Conservation (phyloP, 306 rosid genomes). For the Chamaecrista fasciculata region DNA sequence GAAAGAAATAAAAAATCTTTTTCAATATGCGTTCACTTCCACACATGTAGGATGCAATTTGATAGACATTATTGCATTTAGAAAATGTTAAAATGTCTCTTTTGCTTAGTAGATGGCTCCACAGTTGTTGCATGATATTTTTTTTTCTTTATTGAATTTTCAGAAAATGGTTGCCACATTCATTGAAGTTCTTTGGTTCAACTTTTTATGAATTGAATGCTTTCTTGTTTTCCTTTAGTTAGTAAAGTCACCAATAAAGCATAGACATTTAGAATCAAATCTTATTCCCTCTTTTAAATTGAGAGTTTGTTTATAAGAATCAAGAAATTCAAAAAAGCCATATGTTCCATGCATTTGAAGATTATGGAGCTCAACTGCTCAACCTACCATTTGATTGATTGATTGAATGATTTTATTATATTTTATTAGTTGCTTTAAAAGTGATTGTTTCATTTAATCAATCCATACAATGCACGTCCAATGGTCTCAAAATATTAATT, state of each 20-base stretch:
- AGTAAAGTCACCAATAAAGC: background rate
- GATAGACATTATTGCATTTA: background rate
- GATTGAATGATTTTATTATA: background rate
- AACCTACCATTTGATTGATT: background rate
- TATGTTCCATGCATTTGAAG: background rate
- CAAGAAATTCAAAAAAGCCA: constrained; percentile 2
- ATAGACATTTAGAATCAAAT: background rate
- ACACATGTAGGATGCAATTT: background rate
- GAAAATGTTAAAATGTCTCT: background rate
- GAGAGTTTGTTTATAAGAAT: no score
- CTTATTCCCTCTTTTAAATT: background rate
- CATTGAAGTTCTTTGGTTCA: background rate
- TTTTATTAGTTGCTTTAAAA: background rate
- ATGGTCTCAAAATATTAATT: no score
- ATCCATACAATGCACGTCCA: background rate
- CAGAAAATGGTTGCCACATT: constrained; percentile 8
- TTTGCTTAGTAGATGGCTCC: background rate
- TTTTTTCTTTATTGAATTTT: background rate
- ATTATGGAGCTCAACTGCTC: background rate
- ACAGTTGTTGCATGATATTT: background rate
- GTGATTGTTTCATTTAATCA: background rate
- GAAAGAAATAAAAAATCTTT: no score
- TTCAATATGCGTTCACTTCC: background rate
- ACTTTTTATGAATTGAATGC: background rate
- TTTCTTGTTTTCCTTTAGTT: background rate